phyloP scores from a whole-genome alignment of 176 grass and related monocot species.

The Carex parvula region DNA sequence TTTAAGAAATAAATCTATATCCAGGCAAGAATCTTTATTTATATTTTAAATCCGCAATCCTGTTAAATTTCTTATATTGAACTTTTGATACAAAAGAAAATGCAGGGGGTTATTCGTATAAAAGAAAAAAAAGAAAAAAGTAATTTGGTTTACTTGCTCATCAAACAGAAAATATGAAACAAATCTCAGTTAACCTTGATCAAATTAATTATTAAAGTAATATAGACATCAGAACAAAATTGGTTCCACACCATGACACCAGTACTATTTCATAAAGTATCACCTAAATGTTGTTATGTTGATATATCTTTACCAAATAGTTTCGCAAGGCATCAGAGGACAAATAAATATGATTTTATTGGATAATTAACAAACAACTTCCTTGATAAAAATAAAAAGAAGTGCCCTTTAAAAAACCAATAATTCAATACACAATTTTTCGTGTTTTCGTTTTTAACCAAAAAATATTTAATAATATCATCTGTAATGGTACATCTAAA shows the following conservation, averaged over 20 bases:
- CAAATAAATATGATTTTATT: not conserved
- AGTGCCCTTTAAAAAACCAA: not conserved
- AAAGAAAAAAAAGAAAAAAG: not conserved
- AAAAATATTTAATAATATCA: not conserved
- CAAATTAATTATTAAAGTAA: constrained; percentile 10
- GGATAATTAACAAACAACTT: not conserved
- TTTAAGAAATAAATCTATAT: not conserved
- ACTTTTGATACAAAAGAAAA: not conserved
- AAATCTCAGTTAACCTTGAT: not conserved
- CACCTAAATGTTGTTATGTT: not conserved
- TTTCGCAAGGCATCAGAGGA: not conserved
- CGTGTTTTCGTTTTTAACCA: not conserved
- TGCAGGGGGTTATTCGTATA: not conserved
- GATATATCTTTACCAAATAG: not conserved
- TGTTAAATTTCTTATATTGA: not conserved
- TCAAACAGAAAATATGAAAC: not conserved
- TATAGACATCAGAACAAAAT: not conserved
- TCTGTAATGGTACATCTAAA: not conserved
- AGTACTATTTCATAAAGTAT: not conserved
- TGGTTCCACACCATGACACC: not conserved
- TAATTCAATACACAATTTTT: not conserved
- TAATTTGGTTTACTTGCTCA: not conserved
- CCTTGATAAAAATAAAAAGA: not conserved
- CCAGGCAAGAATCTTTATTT: not conserved
- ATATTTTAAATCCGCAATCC: not conserved